A percentile compares a stretch with the other conserved stretches of the same genome.
Conservation (phyloP, 23 red algal species). For the Chondrus crispus region DNA sequence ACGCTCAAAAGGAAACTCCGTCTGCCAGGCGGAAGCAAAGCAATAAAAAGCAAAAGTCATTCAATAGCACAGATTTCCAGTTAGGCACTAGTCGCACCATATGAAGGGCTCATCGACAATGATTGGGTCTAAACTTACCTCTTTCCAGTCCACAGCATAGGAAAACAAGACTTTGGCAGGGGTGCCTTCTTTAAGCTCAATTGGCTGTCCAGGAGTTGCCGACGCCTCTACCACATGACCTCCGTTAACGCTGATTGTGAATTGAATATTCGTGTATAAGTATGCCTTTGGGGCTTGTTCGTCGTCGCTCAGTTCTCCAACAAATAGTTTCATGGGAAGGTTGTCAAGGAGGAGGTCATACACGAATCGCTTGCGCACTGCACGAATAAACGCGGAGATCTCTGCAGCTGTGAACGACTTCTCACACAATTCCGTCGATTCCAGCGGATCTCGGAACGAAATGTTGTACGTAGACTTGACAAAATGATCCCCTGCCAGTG, state of each 20-base stretch:
- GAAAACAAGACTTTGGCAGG: conserved; percentile 54
- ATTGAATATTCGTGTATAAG: conserved; percentile 62
- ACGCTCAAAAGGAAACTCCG: conserved; percentile 44
- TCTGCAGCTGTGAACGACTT: conserved; percentile 22
- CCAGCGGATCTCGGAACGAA: neutral
- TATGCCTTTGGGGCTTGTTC: neutral
- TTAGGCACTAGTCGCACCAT: neutral
- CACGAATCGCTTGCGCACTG: conserved; percentile 52
- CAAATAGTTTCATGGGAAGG: conserved; percentile 57
- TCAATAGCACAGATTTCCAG: neutral
- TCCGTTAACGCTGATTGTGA: conserved; percentile 33
- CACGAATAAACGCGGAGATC: conserved; percentile 13
- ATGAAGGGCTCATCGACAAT: neutral
- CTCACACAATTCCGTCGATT: conserved; percentile 29
- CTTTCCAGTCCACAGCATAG: conserved; percentile 41
- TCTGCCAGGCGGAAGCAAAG: neutral
- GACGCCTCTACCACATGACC: conserved; percentile 55
- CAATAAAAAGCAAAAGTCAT: neutral
- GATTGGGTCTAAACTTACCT: conserved; percentile 26
- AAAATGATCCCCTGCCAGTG: conserved; percentile 56
- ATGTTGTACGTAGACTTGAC: conserved; percentile 47
- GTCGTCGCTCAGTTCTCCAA: conserved; percentile 50
- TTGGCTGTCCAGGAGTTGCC: conserved; percentile 39
- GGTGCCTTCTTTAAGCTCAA: conserved; percentile 10
- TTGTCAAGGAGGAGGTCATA: conserved; percentile 65